Conservation (phyloP, 2,329 filamentous ascomycete species). For the Amphichorda felina region DNA sequence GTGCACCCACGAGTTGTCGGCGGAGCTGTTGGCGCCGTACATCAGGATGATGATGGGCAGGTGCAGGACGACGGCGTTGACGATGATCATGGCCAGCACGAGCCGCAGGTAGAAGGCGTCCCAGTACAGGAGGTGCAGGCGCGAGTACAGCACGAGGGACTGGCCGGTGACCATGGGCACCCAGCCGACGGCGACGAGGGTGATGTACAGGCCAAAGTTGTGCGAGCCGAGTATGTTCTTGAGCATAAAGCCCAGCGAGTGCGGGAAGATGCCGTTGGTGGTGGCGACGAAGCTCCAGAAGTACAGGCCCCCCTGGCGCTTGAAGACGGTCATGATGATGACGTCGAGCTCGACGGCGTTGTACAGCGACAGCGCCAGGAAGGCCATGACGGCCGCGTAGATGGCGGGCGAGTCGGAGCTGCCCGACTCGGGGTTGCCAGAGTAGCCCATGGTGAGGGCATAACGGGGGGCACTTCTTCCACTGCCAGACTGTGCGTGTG, state of each 20-base stretch:
- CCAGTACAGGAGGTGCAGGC: slow-evolving; percentile 45
- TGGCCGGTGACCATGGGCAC: slow-evolving; percentile 47
- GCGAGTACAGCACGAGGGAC: slow-evolving; percentile 48
- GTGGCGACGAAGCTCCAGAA: slow-evolving; percentile 25
- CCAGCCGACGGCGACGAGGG: slow-evolving; percentile 15
- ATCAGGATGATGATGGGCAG: slow-evolving; percentile 41
- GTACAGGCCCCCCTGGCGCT: slow-evolving; percentile 20
- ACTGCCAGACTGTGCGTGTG: no score
- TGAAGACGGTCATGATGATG: slow-evolving; percentile 22
- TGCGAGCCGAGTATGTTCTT: slow-evolving; percentile 15
- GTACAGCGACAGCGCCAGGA: slow-evolving; percentile 19
- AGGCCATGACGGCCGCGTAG: slow-evolving; percentile 11
- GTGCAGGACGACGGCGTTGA: slow-evolving; percentile 39
- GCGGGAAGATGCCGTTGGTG: slow-evolving; percentile 19
- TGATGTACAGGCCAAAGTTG: neutral
- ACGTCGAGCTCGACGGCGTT: slow-evolving; percentile 22
- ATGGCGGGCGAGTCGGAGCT: no score
- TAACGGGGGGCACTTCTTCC: no score
- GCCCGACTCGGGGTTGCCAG: no score
- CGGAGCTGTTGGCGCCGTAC: slow-evolving; percentile 31
- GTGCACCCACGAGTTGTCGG: slow-evolving; percentile 8
- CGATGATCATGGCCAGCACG: slow-evolving; percentile 45
- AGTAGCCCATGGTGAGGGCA: no score
- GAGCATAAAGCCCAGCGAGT: slow-evolving; percentile 32
- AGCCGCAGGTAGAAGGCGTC: slow-evolving; percentile 33